A percentile compares a stretch with the other conserved stretches of the same genome.
These are phyloP conservation scores for Penicillium brevicompactum DNA, from an alignment of 2,329 filamentous ascomycete genomes.

Conservation along the genomic window DNA sequence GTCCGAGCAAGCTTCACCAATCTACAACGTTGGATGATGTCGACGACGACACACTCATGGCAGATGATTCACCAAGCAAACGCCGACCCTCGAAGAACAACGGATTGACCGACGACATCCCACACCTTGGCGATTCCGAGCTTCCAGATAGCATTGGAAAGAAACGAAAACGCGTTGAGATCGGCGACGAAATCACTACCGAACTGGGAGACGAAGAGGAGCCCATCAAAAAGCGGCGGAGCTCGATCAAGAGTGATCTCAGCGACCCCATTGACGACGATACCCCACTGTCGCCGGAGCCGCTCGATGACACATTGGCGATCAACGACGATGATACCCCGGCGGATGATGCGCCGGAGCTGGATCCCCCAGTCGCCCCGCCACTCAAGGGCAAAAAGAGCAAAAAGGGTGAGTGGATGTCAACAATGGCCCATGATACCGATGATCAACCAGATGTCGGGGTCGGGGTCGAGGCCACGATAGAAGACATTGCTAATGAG, in stretches of 20 bases:
- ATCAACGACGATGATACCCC: slow-evolving; percentile 33
- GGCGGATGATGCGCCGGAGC: slow-evolving; percentile 35
- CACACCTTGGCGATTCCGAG: slow-evolving; percentile 29
- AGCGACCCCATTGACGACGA: slow-evolving; percentile 40
- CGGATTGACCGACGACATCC: slow-evolving; percentile 28
- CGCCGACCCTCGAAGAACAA: slow-evolving; percentile 36
- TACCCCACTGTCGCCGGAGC: slow-evolving; percentile 36
- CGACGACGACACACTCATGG: slow-evolving; percentile 53
- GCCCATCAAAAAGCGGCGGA: slow-evolving; percentile 44
- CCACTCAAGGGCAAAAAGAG: slow-evolving; percentile 42
- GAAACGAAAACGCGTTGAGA: slow-evolving; percentile 45
- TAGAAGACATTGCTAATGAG: slow-evolving; percentile 47
- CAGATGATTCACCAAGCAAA: slow-evolving; percentile 45
- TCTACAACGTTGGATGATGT: slow-evolving; percentile 50
- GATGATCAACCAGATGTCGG: slow-evolving; percentile 42
- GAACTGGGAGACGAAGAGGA: slow-evolving; percentile 43
- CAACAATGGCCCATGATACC: slow-evolving; percentile 43
- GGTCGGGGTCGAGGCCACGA: slow-evolving; percentile 42
- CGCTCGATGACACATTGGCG: slow-evolving; percentile 36
- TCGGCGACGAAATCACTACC: slow-evolving; percentile 37
- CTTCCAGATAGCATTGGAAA: slow-evolving; percentile 37
- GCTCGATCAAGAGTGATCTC: slow-evolving; percentile 40
- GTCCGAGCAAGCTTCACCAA: slow-evolving; percentile 75
- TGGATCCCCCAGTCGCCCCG: slow-evolving; percentile 30
- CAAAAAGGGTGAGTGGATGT: slow-evolving; percentile 51